Base-by-base conservation (phyloP, 345 rosid genomes). In the Laguncularia racemosa region DNA sequence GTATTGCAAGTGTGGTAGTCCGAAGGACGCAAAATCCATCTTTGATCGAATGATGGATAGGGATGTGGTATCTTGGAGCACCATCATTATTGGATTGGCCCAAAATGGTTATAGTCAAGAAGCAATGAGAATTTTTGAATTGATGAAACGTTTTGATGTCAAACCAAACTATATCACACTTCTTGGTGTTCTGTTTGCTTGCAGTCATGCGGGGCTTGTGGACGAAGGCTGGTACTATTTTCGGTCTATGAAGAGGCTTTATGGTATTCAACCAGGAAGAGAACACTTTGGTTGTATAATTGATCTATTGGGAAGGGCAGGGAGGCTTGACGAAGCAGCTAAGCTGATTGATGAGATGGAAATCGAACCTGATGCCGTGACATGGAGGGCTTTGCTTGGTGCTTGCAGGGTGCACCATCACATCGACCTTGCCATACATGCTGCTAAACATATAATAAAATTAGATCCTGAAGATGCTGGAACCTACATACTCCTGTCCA, bases 41-140 rank as follows among this genome's bases (percentile, higher is more conserved):
- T 85, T 85, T 44, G 44, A 6, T 38, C 53, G 76, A 50, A 81
- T 81, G 88, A 62, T 50, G 21, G 77, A 72, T 56, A 84, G 65
- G 71, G 88, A 84, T 68, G 91, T 87, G 54, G 70, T 87, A 56
- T 75, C 95, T 44, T 84, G 91, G 88, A 86, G 95, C 70, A 86
- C 91, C 16, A 80, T 86, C 88, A 82, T 86, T 67, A 71, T 84
- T 16, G 91, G 95, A 53, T 56, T 84, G 60, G 95, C 84, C 0
- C 88, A 87, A 52, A 84, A 87, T 16, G 95, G 95, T 45, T 74
- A 73, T 66, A 87, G 91, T 68, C 71, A 60, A 14, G 80, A 84
- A 63, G 91, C 95, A 5, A 19, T 84, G 55, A 56, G 63, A 48
- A 55, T 87, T 62, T 82, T 87, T 23, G 75, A 76, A 44, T 26